These are phyloP conservation scores for Blastobotrys petasosporus DNA, from an alignment of 1,139 yeast genomes.

Conservation along the genomic window DNA sequence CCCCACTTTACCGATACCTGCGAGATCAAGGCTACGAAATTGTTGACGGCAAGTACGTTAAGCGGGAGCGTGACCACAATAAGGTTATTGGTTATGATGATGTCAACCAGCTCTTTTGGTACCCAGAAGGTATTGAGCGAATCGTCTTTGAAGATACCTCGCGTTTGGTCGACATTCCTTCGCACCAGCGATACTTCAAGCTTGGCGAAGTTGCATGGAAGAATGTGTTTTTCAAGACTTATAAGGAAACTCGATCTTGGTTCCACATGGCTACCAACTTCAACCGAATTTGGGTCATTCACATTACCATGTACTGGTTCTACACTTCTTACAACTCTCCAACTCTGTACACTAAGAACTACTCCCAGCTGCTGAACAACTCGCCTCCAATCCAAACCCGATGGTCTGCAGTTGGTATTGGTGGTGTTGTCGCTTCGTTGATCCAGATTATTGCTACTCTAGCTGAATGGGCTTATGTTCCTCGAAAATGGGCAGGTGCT, in stretches of 20 bases:
- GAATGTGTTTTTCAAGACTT: conserved; percentile 91
- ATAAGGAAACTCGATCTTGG: conserved; percentile 97
- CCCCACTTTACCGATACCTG: conserved; percentile 84
- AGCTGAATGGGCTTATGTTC: conserved; percentile 94
- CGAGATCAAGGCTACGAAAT: conserved; percentile 95
- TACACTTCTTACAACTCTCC: conserved; percentile 91
- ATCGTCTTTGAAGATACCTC: conserved; percentile 87
- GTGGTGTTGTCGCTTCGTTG: conserved; percentile 78
- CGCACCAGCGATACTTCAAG: conserved; percentile 80
- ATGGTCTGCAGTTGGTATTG: conserved; percentile 92
- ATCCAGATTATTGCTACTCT: conserved; percentile 85
- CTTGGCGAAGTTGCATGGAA: conserved; percentile 93
- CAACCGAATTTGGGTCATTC: conserved; percentile 97
- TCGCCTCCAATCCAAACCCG: conserved; percentile 80
- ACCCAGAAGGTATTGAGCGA: conserved; percentile 96
- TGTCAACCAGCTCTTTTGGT: conserved; percentile 98
- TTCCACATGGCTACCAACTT: conserved; percentile 91
- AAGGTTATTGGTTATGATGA: conserved; percentile 95
- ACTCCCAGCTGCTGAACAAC: conserved; percentile 74
- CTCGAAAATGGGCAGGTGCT: conserved; percentile 99
- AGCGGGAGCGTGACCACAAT: conserved; percentile 96
- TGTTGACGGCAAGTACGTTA: conserved; percentile 89
- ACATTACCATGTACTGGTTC: conserved; percentile 88
- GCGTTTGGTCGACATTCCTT: conserved; percentile 83
- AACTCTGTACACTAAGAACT: conserved; percentile 78